phyloP scores from a whole-genome alignment of 2,329 filamentous ascomycete genomes.

The Trichoderma afroharzianum region DNA sequence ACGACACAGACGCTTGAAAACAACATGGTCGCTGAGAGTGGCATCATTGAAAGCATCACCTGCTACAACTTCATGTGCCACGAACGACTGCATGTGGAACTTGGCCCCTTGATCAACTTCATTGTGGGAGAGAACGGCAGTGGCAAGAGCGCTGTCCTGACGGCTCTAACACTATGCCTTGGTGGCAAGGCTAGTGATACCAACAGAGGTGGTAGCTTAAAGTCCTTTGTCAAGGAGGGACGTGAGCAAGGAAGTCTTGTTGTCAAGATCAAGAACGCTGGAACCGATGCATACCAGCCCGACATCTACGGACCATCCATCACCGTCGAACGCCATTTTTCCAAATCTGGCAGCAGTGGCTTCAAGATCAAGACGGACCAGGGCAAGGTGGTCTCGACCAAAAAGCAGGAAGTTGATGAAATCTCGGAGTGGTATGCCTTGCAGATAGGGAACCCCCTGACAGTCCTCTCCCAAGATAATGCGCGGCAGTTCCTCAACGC shows the following conservation, averaged over 20 bases:
- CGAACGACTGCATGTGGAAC: slow-evolving; percentile 69
- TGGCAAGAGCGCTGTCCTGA: slow-evolving; percentile 93
- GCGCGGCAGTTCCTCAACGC: slow-evolving; percentile 89
- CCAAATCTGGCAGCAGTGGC: slow-evolving; percentile 66
- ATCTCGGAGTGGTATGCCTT: slow-evolving; percentile 90
- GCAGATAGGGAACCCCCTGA: slow-evolving; percentile 95
- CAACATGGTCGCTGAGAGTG: slow-evolving; percentile 75
- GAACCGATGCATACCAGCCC: slow-evolving; percentile 76
- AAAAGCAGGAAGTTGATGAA: slow-evolving; percentile 83
- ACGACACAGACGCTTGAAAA: slow-evolving; percentile 57
- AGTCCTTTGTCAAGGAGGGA: slow-evolving; percentile 87
- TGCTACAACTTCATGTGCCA: slow-evolving; percentile 98
- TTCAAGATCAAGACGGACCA: slow-evolving; percentile 81
- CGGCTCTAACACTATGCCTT: slow-evolving; percentile 88
- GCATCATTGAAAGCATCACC: slow-evolving; percentile 82
- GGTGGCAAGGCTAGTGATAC: slow-evolving; percentile 91
- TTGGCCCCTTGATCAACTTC: slow-evolving; percentile 97
- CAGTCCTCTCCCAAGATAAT: slow-evolving; percentile 91
- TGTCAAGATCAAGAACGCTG: slow-evolving; percentile 88
- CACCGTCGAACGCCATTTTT: slow-evolving; percentile 87
- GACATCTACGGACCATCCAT: slow-evolving; percentile 82
- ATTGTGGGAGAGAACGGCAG: slow-evolving; percentile 97
- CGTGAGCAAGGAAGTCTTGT: slow-evolving; percentile 70
- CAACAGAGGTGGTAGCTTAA: slow-evolving; percentile 85
- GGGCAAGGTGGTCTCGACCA: slow-evolving; percentile 71